Conservation (phyloP, 1,284 basidiomycete species). For the Wallemia ichthyophaga region DNA sequence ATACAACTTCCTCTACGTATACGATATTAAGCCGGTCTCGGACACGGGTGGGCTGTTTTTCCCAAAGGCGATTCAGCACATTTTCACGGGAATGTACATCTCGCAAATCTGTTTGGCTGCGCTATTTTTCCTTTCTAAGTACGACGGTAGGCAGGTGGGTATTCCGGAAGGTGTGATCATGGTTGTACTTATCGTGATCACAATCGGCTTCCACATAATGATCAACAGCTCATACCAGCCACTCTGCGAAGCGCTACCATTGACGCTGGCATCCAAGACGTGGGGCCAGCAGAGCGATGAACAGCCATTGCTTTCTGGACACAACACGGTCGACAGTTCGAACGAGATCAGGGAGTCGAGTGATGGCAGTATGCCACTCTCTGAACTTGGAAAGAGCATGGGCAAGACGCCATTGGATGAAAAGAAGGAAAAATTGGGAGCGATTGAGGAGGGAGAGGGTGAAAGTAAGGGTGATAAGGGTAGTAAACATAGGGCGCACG, state of each 20-base stretch:
- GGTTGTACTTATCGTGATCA: slow-evolving; percentile 49
- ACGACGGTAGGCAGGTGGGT: slow-evolving; percentile 24
- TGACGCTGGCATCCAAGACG: slow-evolving; percentile 43
- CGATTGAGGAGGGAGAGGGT: background rate
- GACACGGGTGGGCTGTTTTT: slow-evolving; percentile 92
- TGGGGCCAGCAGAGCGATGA: slow-evolving; percentile 16
- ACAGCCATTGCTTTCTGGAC: slow-evolving; percentile 8
- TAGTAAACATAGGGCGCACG: no score
- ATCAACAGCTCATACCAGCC: slow-evolving; percentile 31
- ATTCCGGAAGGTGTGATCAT: slow-evolving; percentile 46
- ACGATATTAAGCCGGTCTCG: slow-evolving; percentile 32
- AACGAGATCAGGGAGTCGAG: slow-evolving; percentile 6
- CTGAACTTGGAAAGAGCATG: slow-evolving; percentile 1
- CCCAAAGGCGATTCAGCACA: slow-evolving; percentile 68
- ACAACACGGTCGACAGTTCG: slow-evolving; percentile 10
- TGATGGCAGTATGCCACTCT: slow-evolving; percentile 1
- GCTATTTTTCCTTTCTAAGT: slow-evolving; percentile 44
- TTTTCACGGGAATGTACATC: slow-evolving; percentile 79
- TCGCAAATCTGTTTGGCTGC: slow-evolving; percentile 50
- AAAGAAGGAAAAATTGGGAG: slow-evolving; percentile 3
- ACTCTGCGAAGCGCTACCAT: slow-evolving; percentile 29
- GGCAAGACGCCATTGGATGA: background rate
- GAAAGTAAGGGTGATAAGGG: slow-evolving; percentile 3
- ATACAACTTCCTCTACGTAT: slow-evolving; percentile 50
- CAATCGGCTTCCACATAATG: slow-evolving; percentile 36